Evolutionary conservation across 2,329 filamentous ascomycete species (phyloP), one percentile per base, ranked within the genome.

Genomic region (Dactylellina cionopaga): DNA sequence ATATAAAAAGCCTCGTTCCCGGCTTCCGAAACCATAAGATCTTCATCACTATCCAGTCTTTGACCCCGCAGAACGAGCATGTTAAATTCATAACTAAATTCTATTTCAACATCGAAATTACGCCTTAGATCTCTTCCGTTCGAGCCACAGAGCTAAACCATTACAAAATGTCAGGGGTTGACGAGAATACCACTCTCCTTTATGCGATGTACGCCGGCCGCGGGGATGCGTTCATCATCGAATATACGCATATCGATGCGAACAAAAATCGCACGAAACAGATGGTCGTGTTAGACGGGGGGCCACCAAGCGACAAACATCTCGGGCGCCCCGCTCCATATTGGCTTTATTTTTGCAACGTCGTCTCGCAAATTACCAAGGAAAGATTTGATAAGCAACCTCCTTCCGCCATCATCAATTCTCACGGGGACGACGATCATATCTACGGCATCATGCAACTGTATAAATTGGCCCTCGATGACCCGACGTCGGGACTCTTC

Each of bases 321-420:
- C 13, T 41, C 37, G 31, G 31, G 31, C 11, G 41, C 10, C 10
- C 11, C 11, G 41, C 41, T 22, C 41, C 41, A 22, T 46, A 46
- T 46, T 46, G 11, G 10, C 41, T 22, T 19, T 46, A 22, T 46
- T 46, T 22, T 24, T 19, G 10, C 10, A 46, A 24, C 41, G 41
- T 15, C 17, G 17, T 46, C 15, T 22, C 11, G 41, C 11, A 19
- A 46, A 49, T 49, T 13, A 13, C 22, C 22, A 13, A 27, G 24
- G 24, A 29, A 27, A 49, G 44, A 49, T 29, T 27, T 49, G 29
- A 49, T 15, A 29, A 27, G 19, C 3, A 13, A 27, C 13, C 44
- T 5, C 44, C 24, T 5, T 27, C 44, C 24, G 44, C 44, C 44
- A 49, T 49, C 44, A 49, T 49, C 24, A 49, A 49, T 15, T 27